phyloP scores from a whole-genome alignment of 352 stramenopile species.

The Globisporangium paroecandrum region DNA sequence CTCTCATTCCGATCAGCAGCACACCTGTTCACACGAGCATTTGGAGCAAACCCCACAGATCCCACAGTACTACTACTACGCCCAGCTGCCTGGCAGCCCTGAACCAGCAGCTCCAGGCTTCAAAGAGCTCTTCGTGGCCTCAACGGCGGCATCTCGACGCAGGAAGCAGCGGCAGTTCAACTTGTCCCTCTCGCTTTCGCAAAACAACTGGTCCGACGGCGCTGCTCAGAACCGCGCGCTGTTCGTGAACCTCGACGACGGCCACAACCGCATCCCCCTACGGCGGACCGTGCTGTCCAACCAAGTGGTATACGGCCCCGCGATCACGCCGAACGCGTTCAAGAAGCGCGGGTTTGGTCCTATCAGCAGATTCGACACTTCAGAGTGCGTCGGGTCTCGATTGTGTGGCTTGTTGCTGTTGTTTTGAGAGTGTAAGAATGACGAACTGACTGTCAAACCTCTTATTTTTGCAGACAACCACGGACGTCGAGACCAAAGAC shows the following conservation, averaged over 20 bases:
- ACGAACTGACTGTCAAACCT: neutral
- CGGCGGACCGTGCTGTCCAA: slow-evolving; percentile 45
- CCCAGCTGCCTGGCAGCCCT: neutral
- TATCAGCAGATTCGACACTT: neutral
- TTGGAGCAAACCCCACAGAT: neutral
- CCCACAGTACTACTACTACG: neutral
- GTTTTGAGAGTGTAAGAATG: neutral
- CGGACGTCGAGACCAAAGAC: slow-evolving; percentile 29
- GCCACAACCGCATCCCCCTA: slow-evolving; percentile 57
- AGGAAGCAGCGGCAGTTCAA: slow-evolving; percentile 16
- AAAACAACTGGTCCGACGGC: slow-evolving; percentile 20
- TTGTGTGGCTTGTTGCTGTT: neutral
- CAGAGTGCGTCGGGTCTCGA: slow-evolving; percentile 4
- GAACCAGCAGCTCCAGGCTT: slow-evolving; percentile 1
- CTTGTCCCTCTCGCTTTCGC: neutral
- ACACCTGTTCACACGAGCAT: neutral
- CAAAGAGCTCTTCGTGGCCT: slow-evolving; percentile 15
- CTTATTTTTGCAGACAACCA: neutral
- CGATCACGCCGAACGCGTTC: slow-evolving; percentile 49
- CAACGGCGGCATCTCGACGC: slow-evolving; percentile 10
- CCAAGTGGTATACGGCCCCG: slow-evolving; percentile 61
- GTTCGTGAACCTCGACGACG: slow-evolving; percentile 57
- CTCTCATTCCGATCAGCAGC: slow-evolving; percentile 4
- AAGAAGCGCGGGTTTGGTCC: slow-evolving; percentile 8
- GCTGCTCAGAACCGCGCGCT: slow-evolving; percentile 1